These are phyloP conservation scores for Theileria annulata DNA, from an alignment of 169 alveolate species.

Conservation along the genomic window DNA sequence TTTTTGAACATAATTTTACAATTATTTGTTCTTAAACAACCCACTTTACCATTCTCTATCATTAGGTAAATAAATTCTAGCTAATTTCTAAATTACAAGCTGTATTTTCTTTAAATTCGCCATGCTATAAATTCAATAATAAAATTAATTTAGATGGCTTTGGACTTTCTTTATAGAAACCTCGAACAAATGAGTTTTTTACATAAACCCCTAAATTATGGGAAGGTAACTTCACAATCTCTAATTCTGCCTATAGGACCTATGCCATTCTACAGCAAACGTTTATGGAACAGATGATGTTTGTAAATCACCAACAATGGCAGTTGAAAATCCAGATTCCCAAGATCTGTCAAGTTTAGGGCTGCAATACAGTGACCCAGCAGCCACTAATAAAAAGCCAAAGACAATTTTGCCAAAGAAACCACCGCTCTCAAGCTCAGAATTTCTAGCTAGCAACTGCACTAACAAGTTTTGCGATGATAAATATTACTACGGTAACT, in stretches of 20 bases:
- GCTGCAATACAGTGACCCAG: not conserved
- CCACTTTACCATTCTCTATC: not conserved
- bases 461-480: conserved; percentile 2
- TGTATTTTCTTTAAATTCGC: too few species aligned
- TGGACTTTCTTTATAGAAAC: not conserved
- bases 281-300: not conserved
- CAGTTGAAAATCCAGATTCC: not conserved
- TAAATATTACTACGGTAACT: not conserved
- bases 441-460: not conserved
- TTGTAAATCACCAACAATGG: not conserved
- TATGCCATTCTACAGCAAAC: not conserved
- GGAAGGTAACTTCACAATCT: not conserved
- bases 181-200: not conserved
- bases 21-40: not conserved
- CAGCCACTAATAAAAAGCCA: not conserved
- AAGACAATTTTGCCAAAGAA: conserved; percentile 2
- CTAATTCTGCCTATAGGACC: not conserved
- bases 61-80: not conserved
- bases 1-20: not conserved
- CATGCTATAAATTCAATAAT: not conserved
- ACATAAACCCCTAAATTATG: not conserved
- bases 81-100: too few species aligned
- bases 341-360: not conserved
- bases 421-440: not conserved
- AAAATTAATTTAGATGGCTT: conserved; percentile 1